Conservation (phyloP, 2,329 filamentous ascomycete genomes). For the Scytalidium lignicola region DNA sequence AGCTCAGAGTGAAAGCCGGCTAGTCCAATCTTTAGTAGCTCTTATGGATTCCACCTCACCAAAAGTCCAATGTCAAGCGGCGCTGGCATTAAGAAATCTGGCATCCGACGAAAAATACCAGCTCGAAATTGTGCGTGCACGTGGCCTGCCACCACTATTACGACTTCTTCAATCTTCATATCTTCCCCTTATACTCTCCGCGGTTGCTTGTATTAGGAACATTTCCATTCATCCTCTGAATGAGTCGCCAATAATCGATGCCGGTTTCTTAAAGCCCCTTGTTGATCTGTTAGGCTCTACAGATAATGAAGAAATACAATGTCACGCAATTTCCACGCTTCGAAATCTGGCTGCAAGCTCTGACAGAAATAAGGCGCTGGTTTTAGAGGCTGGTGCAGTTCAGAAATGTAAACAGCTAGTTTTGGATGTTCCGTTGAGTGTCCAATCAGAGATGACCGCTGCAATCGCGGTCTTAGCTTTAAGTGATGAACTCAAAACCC, state of each 20-base stretch:
- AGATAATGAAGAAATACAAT: conserved; percentile 98
- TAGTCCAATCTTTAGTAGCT: conserved; percentile 90
- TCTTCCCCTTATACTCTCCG: conserved; percentile 89
- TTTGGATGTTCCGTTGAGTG: conserved; percentile 83
- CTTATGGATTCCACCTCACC: conserved; percentile 96
- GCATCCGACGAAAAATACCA: conserved; percentile 99
- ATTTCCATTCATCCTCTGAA: conserved; percentile 98
- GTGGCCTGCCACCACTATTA: conserved; percentile 78
- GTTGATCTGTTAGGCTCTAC: conserved; percentile 92
- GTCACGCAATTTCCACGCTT: conserved; percentile 94
- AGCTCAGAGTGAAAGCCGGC: conserved; percentile 80
- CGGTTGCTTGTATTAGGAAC: conserved; percentile 96
- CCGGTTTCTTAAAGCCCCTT: conserved; percentile 87
- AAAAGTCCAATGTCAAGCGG: conserved; percentile 97
- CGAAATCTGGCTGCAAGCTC: conserved; percentile 95
- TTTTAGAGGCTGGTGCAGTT: conserved; percentile 91
- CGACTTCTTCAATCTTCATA: conserved; percentile 92
- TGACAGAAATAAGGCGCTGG: conserved; percentile 96
- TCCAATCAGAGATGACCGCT: conserved; percentile 99
- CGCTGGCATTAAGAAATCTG: conserved; percentile 86
- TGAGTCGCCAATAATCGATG: conserved; percentile 97
- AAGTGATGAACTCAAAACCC: conserved; percentile 91
- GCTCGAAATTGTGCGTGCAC: conserved; percentile 88
- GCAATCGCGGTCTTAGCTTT: conserved; percentile 93
- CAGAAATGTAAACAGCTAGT: conserved; percentile 98